Conservation (phyloP, 78 protist genomes). For the Dictyostelium brefeldianum region DNA sequence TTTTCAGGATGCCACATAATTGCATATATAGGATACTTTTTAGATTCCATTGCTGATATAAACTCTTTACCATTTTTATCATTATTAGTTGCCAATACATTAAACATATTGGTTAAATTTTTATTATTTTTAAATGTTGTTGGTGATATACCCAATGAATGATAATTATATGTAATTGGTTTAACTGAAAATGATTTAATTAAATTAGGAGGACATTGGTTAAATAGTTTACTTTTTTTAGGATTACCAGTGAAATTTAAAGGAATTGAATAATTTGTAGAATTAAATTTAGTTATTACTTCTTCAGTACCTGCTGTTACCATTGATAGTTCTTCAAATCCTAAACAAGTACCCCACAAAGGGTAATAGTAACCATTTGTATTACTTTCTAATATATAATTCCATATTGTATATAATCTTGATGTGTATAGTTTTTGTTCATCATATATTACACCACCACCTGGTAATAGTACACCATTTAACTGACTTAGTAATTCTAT, state of each 20-base stretch:
- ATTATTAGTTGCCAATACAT: slow-evolving; percentile 78
- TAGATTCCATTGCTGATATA: slow-evolving; percentile 87
- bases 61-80: slow-evolving; percentile 87
- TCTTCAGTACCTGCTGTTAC: slow-evolving; percentile 21
- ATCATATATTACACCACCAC: slow-evolving; percentile 85
- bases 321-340: slow-evolving; percentile 87
- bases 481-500: background rate
- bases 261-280: slow-evolving; percentile 81
- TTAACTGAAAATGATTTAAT: background rate
- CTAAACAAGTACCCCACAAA: slow-evolving; percentile 94
- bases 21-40: slow-evolving; percentile 83
- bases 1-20: slow-evolving; percentile 95
- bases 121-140: background rate
- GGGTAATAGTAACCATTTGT: slow-evolving; percentile 80
- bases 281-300: slow-evolving; percentile 71
- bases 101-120: slow-evolving; percentile 39
- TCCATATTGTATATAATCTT: slow-evolving; percentile 37
- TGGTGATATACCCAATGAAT: slow-evolving; percentile 81
- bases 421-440: slow-evolving; percentile 21
- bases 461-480: slow-evolving; percentile 91
- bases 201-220: background rate
- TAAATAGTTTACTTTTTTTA: slow-evolving; percentile 5
- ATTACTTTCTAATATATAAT: slow-evolving; percentile 14
- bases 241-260: slow-evolving; percentile 52
- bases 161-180: slow-evolving; percentile 89